These are phyloP conservation scores for Botryotinia convoluta DNA, from an alignment of 2,329 filamentous ascomycete species.

Conservation along the genomic window DNA sequence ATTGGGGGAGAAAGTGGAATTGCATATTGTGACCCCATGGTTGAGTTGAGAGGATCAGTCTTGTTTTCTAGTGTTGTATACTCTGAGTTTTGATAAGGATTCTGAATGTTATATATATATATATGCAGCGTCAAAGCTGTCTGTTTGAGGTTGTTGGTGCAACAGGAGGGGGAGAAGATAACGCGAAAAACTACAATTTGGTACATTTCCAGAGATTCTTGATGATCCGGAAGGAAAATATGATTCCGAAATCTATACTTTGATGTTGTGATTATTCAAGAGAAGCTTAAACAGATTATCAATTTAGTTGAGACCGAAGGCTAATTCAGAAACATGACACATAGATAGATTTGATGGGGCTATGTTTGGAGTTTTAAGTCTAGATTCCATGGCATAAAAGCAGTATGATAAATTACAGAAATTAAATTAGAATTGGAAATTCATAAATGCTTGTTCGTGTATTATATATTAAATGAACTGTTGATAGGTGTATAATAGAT, in stretches of 20 bases:
- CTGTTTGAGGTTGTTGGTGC: not conserved
- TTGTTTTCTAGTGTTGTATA: not conserved
- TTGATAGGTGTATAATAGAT: not conserved
- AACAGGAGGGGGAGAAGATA: not conserved
- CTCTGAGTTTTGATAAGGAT: not conserved
- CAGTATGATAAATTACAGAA: not conserved
- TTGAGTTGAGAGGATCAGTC: not conserved
- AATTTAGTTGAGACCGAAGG: not conserved
- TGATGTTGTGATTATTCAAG: not conserved
- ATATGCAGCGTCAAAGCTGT: not conserved
- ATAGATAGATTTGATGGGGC: not conserved
- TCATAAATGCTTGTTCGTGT: not conserved
- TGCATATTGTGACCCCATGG: not conserved
- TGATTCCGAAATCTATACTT: not conserved
- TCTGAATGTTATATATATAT: too few species aligned
- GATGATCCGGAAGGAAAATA: not conserved
- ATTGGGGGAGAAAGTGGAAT: not conserved
- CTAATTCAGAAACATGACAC: not conserved
- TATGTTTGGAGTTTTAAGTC: not conserved
- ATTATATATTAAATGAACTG: not conserved
- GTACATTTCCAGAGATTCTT: not conserved
- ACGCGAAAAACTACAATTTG: not conserved
- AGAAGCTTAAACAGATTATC: not conserved
- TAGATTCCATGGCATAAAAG: not conserved
- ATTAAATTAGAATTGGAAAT: not conserved